Conservation (phyloP, 1,284 basidiomycete species). For the Cryptococcus deneoformans region DNA sequence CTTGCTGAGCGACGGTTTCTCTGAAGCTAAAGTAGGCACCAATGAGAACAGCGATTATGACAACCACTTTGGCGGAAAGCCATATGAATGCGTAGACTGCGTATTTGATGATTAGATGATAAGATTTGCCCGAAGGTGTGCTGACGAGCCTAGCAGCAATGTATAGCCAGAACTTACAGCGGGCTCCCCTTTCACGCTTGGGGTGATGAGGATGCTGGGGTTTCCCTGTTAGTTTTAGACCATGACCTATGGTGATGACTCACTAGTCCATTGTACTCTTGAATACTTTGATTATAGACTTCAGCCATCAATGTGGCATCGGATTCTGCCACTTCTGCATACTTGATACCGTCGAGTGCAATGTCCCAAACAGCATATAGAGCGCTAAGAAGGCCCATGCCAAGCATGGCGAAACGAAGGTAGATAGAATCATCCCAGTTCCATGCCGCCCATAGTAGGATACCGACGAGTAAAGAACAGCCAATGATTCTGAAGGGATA, state of each 20-base stretch:
- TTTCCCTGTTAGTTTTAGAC: not conserved
- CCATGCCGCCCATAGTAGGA: slow-evolving; percentile 20
- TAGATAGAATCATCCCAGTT: slow-evolving; percentile 30
- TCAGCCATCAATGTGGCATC: slow-evolving; percentile 14
- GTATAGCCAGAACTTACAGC: too few relatives aligned
- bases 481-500: slow-evolving; percentile 9
- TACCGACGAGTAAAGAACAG: slow-evolving; percentile 11
- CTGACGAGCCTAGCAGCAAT: too few relatives aligned
- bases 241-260: not conserved
- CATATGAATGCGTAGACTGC: slow-evolving; percentile 27
- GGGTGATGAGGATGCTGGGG: not conserved
- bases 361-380: slow-evolving; percentile 36
- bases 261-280: not conserved
- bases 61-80: slow-evolving; percentile 16
- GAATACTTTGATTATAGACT: not conserved
- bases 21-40: slow-evolving; percentile 19
- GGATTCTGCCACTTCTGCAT: slow-evolving; percentile 12
- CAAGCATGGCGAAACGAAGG: slow-evolving; percentile 33
- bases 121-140: too few relatives aligned
- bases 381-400: slow-evolving; percentile 29
- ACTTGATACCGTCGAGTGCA: slow-evolving; percentile 23
- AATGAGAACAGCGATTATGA: slow-evolving; percentile 22
- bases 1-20: slow-evolving; percentile 27
- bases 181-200: not conserved
- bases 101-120: too few relatives aligned